Evolutionary conservation across 148 eudicot genomes (phyloP).

Genomic region (Nepenthes mirabilis): DNA sequence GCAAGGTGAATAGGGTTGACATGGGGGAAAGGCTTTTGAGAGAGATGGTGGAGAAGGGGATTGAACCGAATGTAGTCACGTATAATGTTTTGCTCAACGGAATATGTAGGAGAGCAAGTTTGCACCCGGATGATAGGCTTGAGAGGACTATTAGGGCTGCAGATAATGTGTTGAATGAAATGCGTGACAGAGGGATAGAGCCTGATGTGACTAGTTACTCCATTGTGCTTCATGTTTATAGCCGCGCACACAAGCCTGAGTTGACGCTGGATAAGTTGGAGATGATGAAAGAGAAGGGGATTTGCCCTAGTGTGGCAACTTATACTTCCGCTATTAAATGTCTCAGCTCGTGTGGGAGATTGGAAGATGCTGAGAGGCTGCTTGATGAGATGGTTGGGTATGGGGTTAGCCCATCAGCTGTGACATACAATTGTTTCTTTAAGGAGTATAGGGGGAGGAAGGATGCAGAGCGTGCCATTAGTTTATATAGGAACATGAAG

Average conservation of each 20-base stretch:
- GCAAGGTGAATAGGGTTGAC: conserved; percentile 44
- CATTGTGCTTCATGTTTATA: conserved; percentile 79
- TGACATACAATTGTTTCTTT: conserved; percentile 84
- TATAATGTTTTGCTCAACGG: conserved; percentile 80
- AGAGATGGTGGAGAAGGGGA: conserved; percentile 67
- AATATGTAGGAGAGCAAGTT: conserved; percentile 73
- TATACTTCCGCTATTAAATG: conserved; percentile 94
- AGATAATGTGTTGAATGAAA: conserved; percentile 70
- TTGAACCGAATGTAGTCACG: conserved; percentile 72
- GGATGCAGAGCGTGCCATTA: conserved; percentile 61
- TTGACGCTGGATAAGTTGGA: conserved; percentile 52
- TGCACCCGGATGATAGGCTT: conserved; percentile 72
- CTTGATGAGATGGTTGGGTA: conserved; percentile 54
- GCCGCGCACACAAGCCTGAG: conserved; percentile 78
- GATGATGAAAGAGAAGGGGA: conserved; percentile 64
- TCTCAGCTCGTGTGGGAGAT: conserved; percentile 78
- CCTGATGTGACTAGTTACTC: conserved; percentile 94
- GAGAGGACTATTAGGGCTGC: conserved; percentile 62
- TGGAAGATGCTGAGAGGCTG: conserved; percentile 60
- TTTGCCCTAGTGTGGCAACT: conserved; percentile 60
- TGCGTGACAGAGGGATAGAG: conserved; percentile 68
- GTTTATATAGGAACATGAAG: conserved; percentile 69
- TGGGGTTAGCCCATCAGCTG: conserved; percentile 70
- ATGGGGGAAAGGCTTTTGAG: conserved; percentile 57
- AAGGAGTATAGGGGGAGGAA: conserved; percentile 82